These are phyloP conservation scores for Bipolaris sorokiniana DNA, from an alignment of 2,329 filamentous ascomycete genomes.

Conservation along the genomic window DNA sequence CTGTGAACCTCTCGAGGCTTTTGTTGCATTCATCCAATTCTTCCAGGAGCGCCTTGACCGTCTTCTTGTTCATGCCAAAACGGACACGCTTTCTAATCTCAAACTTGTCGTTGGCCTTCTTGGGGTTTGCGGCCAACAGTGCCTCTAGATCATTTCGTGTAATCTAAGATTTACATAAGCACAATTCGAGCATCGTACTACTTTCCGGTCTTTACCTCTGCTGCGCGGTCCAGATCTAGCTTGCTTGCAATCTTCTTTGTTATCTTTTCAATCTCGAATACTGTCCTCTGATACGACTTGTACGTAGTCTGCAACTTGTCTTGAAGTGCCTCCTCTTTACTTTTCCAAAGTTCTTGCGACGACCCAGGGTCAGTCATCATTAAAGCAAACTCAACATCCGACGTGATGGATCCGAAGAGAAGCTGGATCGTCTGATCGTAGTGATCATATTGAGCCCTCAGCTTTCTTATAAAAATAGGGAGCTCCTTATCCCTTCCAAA, in stretches of 20 bases:
- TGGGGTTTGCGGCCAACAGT: conserved; percentile 42
- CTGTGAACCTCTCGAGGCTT: conserved; percentile 48
- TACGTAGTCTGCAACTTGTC: conserved; percentile 46
- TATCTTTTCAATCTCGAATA: conserved; percentile 45
- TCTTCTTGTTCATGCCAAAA: conserved; percentile 49
- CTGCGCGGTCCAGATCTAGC: conserved; percentile 44
- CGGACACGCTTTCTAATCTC: conserved; percentile 45
- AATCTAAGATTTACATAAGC: conserved; percentile 33
- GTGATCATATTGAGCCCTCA: conserved; percentile 48
- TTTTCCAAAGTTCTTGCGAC: conserved; percentile 42
- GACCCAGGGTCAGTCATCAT: conserved; percentile 43
- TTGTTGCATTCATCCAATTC: conserved; percentile 49
- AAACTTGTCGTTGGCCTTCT: conserved; percentile 40
- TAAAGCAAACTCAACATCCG: conserved; percentile 43
- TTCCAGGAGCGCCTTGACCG: conserved; percentile 43
- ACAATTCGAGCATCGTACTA: conserved; percentile 13
- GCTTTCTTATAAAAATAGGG: conserved; percentile 45
- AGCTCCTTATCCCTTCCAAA: conserved; percentile 46
- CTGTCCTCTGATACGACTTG: conserved; percentile 43
- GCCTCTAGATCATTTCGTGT: conserved; percentile 47
- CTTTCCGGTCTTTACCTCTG: conserved; percentile 29
- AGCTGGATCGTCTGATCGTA: conserved; percentile 46
- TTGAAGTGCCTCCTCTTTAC: conserved; percentile 36
- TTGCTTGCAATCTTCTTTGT: conserved; percentile 47
- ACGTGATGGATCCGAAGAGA: conserved; percentile 46